These are phyloP conservation scores for Arabidopsis thaliana DNA, from an alignment of 345 rosid species.

Conservation along the genomic window DNA sequence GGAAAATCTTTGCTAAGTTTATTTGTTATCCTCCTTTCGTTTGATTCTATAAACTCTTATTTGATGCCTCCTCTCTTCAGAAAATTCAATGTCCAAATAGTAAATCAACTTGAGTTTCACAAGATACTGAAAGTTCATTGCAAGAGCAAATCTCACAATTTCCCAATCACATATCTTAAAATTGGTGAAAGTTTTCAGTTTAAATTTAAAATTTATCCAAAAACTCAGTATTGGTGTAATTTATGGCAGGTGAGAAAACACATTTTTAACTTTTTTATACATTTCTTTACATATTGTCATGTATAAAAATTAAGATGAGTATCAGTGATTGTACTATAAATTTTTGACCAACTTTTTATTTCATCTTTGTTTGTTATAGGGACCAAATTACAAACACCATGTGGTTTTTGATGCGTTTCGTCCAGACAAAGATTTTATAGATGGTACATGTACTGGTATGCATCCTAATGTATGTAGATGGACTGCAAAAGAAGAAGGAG, in stretches of 20 bases:
- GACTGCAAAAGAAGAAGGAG: conserved; percentile 30
- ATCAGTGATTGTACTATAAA: neutral
- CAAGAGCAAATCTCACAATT: conserved; percentile 26
- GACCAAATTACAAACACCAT: conserved; percentile 33
- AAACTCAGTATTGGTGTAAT: conserved; percentile 30
- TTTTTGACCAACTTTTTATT: too few species aligned
- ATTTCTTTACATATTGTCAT: neutral
- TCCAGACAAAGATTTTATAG: conserved; percentile 22
- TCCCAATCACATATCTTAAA: conserved; percentile 30
- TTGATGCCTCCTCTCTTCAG: conserved; percentile 23
- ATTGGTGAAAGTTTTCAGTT: conserved; percentile 31
- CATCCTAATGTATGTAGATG: conserved; percentile 24
- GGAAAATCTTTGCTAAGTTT: conserved; percentile 1
- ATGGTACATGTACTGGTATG: conserved; percentile 28
- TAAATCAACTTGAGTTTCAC: conserved; percentile 23
- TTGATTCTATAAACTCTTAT: conserved; percentile 15
- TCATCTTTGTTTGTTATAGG: conserved; percentile 8
- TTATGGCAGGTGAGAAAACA: conserved; percentile 30
- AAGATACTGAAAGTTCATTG: conserved; percentile 36
- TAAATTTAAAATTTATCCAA: conserved; percentile 3
- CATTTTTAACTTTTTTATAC: neutral
- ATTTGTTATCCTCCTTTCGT: conserved; percentile 24
- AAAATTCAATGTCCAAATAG: conserved; percentile 29
- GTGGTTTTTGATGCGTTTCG: conserved; percentile 18
- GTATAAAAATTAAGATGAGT: neutral